Evolutionary conservation across 1,284 basidiomycete genomes (phyloP).

Genomic region (Marasmius sp.): DNA sequence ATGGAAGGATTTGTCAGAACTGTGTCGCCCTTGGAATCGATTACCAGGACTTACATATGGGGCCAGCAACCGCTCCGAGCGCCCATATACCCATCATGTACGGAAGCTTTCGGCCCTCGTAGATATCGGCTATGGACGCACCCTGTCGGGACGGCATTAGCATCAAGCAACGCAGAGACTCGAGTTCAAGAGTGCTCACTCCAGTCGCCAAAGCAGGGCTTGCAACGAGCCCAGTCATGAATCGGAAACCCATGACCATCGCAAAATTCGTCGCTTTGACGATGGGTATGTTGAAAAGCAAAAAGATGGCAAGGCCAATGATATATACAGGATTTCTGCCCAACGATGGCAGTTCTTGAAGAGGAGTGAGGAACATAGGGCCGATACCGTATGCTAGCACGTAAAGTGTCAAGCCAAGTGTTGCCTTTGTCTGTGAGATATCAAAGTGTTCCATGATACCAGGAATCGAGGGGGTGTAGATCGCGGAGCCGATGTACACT

Average conservation of each 20-base stretch:
- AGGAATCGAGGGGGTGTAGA: constrained; percentile 42
- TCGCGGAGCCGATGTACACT: constrained; percentile 27
- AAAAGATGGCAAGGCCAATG: constrained; percentile 52
- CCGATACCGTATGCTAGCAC: constrained; percentile 18
- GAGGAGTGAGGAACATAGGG: constrained; percentile 51
- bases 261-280: constrained; percentile 56
- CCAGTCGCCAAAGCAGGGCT: constrained; percentile 35
- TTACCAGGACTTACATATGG: constrained; percentile 21
- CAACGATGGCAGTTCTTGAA: constrained; percentile 46
- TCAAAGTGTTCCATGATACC: constrained; percentile 46
- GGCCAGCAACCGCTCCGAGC: constrained; percentile 54
- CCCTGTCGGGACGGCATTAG: constrained; percentile 1
- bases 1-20: neutral
- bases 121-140: constrained; percentile 24
- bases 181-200: neutral
- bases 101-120: constrained; percentile 40
- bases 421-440: constrained; percentile 43
- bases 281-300: constrained; percentile 55
- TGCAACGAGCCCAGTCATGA: constrained; percentile 59
- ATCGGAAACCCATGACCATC: constrained; percentile 61
- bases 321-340: constrained; percentile 52
- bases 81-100: constrained; percentile 59
- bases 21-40: neutral
- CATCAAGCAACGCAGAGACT: too few relatives aligned
- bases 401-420: constrained; percentile 36